A percentile compares a stretch with the other conserved stretches of the same genome.
Evolutionary conservation across 768 basidiomycete species (phyloP).

Genomic region (Lentinula edodes): DNA sequence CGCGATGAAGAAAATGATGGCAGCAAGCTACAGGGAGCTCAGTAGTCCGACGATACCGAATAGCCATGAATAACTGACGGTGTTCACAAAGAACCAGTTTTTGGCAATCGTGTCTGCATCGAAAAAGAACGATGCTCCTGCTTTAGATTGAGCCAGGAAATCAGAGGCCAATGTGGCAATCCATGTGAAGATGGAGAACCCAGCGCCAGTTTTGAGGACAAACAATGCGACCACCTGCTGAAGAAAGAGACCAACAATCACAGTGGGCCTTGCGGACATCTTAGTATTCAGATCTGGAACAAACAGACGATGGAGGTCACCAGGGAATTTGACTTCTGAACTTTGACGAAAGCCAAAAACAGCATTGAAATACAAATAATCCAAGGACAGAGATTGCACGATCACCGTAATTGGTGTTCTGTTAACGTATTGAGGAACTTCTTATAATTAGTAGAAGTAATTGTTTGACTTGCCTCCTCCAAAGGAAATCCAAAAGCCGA

Average conservation of each 20-base stretch:
- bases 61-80: slow-evolving; percentile 33
- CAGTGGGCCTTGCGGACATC: slow-evolving; percentile 56
- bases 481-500: slow-evolving; percentile 82
- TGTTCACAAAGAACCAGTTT: slow-evolving; percentile 84
- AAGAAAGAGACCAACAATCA: slow-evolving; percentile 78
- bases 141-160: slow-evolving; percentile 63
- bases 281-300: background rate
- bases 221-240: slow-evolving; percentile 88
- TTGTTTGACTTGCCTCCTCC: slow-evolving; percentile 31
- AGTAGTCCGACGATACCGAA: background rate
- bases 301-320: slow-evolving; percentile 30
- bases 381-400: slow-evolving; percentile 80
- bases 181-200: slow-evolving; percentile 81
- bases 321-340: slow-evolving; percentile 66
- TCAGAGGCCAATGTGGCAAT: slow-evolving; percentile 77
- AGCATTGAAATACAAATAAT: slow-evolving; percentile 70
- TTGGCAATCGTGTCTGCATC: slow-evolving; percentile 56
- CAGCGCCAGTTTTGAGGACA: slow-evolving; percentile 80
- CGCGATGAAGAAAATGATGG: slow-evolving; percentile 93
- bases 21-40: slow-evolving; percentile 40
- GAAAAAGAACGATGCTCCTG: slow-evolving; percentile 82
- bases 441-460: background rate
- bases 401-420: slow-evolving; percentile 68
- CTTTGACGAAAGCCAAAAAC: slow-evolving; percentile 66
- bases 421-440: background rate